Evolutionary conservation across 805 yeast genomes (phyloP), one percentile per base, ranked within the genome.

Genomic region (Kodamaea kakaduensis): DNA sequence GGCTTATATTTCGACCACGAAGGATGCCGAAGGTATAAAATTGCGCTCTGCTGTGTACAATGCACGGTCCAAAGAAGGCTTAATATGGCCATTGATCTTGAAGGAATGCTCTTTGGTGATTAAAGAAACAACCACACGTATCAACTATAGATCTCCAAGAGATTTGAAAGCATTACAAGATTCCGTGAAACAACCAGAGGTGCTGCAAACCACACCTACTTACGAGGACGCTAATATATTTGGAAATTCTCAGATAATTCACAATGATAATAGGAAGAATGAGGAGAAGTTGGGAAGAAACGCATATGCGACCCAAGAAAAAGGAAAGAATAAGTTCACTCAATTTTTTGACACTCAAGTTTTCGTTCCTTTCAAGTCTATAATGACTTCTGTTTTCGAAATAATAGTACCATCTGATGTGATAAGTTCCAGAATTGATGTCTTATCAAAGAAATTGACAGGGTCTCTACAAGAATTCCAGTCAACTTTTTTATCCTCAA

Each of bases 91-190:
- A 0, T 63, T 73, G 4, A 67, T 83, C 3, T 56, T 81, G 29
- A 75, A 72, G 33, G 85, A 81, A 47, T 77, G 86, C 49, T 58
- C 78, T 6, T 56, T 66, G 34, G 71, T 77, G 5, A 71, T 83
- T 33, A 69, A 69, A 16, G 71, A 64, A 31, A 66, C 74, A 4
- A 69, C 75, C 24, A 56, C 65, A 6, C 56, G 68, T 22, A 59
- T 74, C 9, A 63, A 62, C 49, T 58, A 50, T 44, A 45, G 65
- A 39, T 40, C 56, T 5, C 36, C 47, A 3, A 34, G 57, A 2
- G 72, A 66, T 40, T 41, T 61, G 41, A 50, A 49, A 14, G 56
- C 53, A 0, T 43, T 64, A 10, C 47, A 56, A 29, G 35, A 48
- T 5, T 38, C 41, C n/a, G 54, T 47, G 26, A 57, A 51, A n/a